Conservation (phyloP, 2,329 filamentous ascomycete species). For the Coniella lustricola region DNA sequence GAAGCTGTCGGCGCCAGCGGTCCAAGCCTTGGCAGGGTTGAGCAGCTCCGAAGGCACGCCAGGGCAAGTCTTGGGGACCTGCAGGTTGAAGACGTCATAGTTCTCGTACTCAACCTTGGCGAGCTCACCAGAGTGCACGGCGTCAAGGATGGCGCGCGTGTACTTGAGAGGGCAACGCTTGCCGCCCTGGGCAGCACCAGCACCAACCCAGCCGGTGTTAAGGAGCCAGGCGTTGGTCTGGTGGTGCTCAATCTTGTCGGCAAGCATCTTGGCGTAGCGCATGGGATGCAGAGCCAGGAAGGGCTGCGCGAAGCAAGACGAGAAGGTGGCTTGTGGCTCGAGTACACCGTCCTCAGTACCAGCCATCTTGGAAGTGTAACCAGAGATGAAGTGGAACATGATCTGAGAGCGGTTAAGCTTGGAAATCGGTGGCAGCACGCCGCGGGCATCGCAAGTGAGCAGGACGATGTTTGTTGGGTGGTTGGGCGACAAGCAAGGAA, state of each 20-base stretch:
- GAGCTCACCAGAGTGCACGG: slow-evolving; percentile 95
- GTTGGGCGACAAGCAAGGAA: slow-evolving; percentile 79
- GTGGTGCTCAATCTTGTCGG: slow-evolving; percentile 94
- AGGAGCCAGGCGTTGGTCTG: slow-evolving; percentile 96
- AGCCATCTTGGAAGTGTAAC: slow-evolving; percentile 99
- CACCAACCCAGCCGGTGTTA: slow-evolving; percentile 96
- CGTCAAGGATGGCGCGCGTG: slow-evolving; percentile 95
- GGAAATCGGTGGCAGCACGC: slow-evolving; percentile 94
- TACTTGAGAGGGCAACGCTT: slow-evolving; percentile 98
- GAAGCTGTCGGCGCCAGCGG: slow-evolving; percentile 73
- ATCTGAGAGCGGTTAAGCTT: slow-evolving; percentile 92
- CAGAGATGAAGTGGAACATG: slow-evolving; percentile 99
- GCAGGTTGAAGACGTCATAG: slow-evolving; percentile 94
- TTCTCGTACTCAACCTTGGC: slow-evolving; percentile 89
- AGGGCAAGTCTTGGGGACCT: slow-evolving; percentile 86
- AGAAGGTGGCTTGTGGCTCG: slow-evolving; percentile 98
- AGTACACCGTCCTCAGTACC: slow-evolving; percentile 96
- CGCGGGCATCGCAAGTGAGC: slow-evolving; percentile 93
- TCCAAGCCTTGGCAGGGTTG: slow-evolving; percentile 93
- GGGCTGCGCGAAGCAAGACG: slow-evolving; percentile 96
- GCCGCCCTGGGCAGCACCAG: slow-evolving; percentile 81
- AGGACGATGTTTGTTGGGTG: slow-evolving; percentile 98
- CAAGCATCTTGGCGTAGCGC: slow-evolving; percentile 97
- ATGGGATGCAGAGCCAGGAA: slow-evolving; percentile 99
- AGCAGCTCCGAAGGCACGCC: slow-evolving; percentile 86